Evolutionary conservation across 1,284 basidiomycete genomes (phyloP).

Genomic region (Rhodotorula sp.): DNA sequence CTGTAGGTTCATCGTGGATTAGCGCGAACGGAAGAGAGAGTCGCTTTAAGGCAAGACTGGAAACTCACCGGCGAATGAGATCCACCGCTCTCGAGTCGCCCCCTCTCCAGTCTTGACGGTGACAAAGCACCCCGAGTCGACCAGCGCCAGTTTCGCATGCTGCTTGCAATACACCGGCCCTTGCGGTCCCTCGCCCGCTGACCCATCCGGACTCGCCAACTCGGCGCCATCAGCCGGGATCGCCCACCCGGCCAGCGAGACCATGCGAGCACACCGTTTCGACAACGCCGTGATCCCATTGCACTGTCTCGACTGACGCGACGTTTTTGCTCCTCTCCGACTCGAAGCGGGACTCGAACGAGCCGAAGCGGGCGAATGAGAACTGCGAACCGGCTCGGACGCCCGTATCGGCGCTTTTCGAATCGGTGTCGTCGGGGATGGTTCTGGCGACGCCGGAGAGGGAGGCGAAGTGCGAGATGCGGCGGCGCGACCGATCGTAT

Average conservation of each 20-base stretch:
- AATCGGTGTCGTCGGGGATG: no score
- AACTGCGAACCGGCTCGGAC: no score
- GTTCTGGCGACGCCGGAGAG: no score
- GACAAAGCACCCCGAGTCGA: conserved; percentile 34
- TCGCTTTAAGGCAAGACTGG: no score
- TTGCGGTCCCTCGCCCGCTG: not conserved
- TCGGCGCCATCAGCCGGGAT: not conserved
- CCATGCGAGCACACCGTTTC: conserved; percentile 34
- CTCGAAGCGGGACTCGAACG: not conserved
- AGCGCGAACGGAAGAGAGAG: not conserved
- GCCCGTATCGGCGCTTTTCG: no score
- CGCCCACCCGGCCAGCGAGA: not conserved
- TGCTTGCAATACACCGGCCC: conserved; percentile 39
- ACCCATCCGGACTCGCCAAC: not conserved
- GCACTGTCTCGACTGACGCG: conserved; percentile 21
- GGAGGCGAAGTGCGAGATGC: no score
- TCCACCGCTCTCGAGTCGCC: conserved; percentile 7
- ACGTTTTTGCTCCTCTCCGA: no score
- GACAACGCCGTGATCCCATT: conserved; percentile 34
- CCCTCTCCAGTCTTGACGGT: not conserved
- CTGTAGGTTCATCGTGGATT: not conserved
- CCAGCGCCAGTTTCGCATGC: conserved; percentile 37
- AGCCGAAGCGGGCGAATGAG: not conserved
- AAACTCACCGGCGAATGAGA: conserved; percentile 30
- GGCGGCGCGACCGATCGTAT: no score